Percentiles rank a stretch among this genome's conserved stretches.
phyloP scores from a whole-genome alignment of 768 basidiomycete genomes.

The Dioszegia aurantiaca region DNA sequence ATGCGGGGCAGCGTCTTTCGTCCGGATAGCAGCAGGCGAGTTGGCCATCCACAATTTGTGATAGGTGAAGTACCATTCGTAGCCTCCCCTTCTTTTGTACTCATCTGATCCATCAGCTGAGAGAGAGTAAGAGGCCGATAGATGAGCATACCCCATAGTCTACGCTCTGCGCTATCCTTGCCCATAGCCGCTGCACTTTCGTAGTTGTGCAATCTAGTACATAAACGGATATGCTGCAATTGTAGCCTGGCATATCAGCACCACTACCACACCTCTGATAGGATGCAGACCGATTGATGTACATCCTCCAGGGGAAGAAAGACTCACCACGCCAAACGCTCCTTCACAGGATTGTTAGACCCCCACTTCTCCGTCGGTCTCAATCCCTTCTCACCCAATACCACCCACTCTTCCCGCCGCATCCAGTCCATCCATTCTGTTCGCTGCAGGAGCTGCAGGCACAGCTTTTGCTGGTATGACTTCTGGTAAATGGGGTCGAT shows the following conservation, averaged over 20 bases:
- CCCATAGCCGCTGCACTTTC: not conserved
- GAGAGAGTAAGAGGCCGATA: not conserved
- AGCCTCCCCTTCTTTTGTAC: not conserved
- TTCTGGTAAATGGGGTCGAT: not conserved
- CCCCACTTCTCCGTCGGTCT: conserved; percentile 10
- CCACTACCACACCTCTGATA: too few relatives aligned
- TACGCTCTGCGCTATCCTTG: not conserved
- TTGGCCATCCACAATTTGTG: conserved; percentile 10
- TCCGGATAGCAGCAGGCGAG: not conserved
- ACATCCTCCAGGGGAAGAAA: not conserved
- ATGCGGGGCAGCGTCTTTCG: not conserved
- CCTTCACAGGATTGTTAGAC: conserved; percentile 2
- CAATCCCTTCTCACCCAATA: conserved; percentile 1
- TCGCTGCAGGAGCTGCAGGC: conserved; percentile 2
- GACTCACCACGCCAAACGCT: conserved; percentile 7
- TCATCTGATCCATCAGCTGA: not conserved
- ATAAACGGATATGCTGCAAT: conserved; percentile 1
- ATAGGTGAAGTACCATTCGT: conserved; percentile 14
- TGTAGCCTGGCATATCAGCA: conserved; percentile 1
- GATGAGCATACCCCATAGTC: conserved; percentile 3
- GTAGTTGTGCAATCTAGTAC: conserved; percentile 2
- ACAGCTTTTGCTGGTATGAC: conserved; percentile 5
- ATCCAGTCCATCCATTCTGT: conserved; percentile 16
- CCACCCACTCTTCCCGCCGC: conserved; percentile 3
- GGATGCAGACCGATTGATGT: too few relatives aligned